Base-by-base conservation (phyloP, 2,329 filamentous ascomycete species). In the Rosellinia necatrix region DNA sequence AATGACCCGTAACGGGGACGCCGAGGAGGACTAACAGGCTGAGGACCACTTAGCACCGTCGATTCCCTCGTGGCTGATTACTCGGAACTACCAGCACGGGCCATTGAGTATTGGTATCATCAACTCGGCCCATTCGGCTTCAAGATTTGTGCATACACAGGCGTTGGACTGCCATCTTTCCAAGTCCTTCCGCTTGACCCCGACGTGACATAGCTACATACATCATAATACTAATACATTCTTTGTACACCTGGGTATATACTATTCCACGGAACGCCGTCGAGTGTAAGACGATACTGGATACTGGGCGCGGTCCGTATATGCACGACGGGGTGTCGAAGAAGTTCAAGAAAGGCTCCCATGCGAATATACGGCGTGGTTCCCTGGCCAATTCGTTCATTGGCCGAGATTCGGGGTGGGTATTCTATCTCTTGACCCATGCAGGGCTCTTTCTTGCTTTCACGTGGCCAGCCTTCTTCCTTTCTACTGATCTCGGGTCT, bases 401-500 rank as follows among this genome's bases (percentile, higher is more conserved):
- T 5, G 13, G 12, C 22, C 19, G 30, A 40, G 37, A 21, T 27
- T 24, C 15, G n/a, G 29, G n/a, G 21, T 25, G 34, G 27, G 12
- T 17, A 15, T 34, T 55, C 61, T 80, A 86, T 77, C 83, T 78
- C 86, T 97, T 97, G 82, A 97, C 92, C 94, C 96, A 99, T 68
- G 94, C 84, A 58, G 93, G 93, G 86, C 89, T 96, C 86, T 99
- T 99, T 77, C 94, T 90, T 56, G 94, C 93, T 83, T 99, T 99
- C 78, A 96, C 76, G 70, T 91, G 91, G 66, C 94, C 96, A 54
- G 91, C 85, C 84, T 99, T 97, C 87, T 99, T 99, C 74, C 94
- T 93, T 78, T 99, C 94, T 65, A 99, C 96, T 70, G 82, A 87
- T 78, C 93, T 91, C 55, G 88, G 84, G 78, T 99, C 93, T 70